Evolutionary conservation across 148 eudicot species (phyloP).

Genomic region (Vaccinium macrocarpon): DNA sequence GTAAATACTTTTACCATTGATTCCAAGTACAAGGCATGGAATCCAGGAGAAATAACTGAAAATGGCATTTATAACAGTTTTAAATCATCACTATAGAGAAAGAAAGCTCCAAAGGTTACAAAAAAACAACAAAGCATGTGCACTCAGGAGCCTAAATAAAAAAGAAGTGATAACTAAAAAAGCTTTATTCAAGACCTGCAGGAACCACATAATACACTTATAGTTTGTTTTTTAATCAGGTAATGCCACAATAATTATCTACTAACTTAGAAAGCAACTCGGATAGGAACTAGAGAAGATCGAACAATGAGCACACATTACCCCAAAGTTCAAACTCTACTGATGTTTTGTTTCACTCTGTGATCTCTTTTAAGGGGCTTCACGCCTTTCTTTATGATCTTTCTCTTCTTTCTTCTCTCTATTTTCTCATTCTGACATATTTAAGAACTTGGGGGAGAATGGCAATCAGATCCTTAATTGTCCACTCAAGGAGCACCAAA

Average conservation of each 20-base stretch:
- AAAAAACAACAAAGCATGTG: conserved; percentile 1
- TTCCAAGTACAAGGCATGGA: conserved; percentile 91
- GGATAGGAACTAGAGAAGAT: not conserved
- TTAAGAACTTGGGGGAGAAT: not conserved
- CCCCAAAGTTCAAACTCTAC: not conserved
- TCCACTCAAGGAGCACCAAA: not conserved
- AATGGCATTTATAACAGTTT: not conserved
- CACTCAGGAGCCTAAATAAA: not conserved
- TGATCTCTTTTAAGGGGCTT: not conserved
- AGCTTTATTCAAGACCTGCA: not conserved
- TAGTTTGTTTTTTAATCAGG: not conserved
- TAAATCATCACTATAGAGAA: not conserved
- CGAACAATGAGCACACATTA: not conserved
- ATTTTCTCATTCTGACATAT: not conserved
- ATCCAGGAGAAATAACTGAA: conserved; percentile 98
- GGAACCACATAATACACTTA: not conserved
- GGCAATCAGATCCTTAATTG: not conserved
- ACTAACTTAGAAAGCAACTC: too few relatives aligned
- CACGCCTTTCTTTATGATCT: not conserved
- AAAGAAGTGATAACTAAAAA: not conserved
- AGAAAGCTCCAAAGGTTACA: not conserved
- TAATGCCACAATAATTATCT: too few relatives aligned
- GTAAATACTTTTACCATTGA: conserved; percentile 86
- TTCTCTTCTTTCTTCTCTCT: not conserved
- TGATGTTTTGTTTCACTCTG: not conserved